Percentiles rank a stretch among this genome's conserved stretches.
Conservation (phyloP, 2,329 filamentous ascomycete species). For the Ophiostoma montium region DNA sequence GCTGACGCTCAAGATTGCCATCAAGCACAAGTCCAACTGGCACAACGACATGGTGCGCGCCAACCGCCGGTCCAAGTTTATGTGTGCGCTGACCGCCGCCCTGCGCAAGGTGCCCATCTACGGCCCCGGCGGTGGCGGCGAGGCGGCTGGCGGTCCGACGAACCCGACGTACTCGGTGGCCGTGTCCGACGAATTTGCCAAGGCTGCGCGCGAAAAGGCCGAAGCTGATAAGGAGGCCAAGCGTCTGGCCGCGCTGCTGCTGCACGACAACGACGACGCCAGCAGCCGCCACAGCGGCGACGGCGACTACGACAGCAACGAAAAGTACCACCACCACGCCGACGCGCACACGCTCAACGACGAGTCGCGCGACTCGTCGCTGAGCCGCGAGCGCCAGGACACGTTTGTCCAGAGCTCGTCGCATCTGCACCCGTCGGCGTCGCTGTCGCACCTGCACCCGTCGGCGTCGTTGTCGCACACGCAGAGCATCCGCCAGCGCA, state of each 20-base stretch:
- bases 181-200: constrained; percentile 55
- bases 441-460: neutral
- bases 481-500: neutral
- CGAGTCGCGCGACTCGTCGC: constrained; percentile 17
- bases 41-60: constrained; percentile 73
- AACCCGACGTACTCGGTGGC: constrained; percentile 74
- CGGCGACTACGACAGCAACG: constrained; percentile 16
- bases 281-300: constrained; percentile 9
- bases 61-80: constrained; percentile 82
- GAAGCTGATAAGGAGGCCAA: constrained; percentile 20
- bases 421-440: constrained; percentile 18
- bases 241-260: constrained; percentile 13
- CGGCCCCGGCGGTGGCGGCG: constrained; percentile 58
- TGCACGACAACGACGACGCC: constrained; percentile 7
- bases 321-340: constrained; percentile 26
- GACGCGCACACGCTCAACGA: constrained; percentile 23
- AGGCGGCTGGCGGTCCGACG: constrained; percentile 46
- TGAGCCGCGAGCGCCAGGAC: constrained; percentile 19
- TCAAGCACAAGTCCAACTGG: constrained; percentile 89
- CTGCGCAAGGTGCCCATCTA: constrained; percentile 79
- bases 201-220: constrained; percentile 25
- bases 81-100: constrained; percentile 79
- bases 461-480: constrained; percentile 2
- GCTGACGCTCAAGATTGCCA: constrained; percentile 66
- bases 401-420: constrained; percentile 9